Evolutionary conservation across 2,329 filamentous ascomycete genomes (phyloP).

Genomic region (Alternaria sp.): DNA sequence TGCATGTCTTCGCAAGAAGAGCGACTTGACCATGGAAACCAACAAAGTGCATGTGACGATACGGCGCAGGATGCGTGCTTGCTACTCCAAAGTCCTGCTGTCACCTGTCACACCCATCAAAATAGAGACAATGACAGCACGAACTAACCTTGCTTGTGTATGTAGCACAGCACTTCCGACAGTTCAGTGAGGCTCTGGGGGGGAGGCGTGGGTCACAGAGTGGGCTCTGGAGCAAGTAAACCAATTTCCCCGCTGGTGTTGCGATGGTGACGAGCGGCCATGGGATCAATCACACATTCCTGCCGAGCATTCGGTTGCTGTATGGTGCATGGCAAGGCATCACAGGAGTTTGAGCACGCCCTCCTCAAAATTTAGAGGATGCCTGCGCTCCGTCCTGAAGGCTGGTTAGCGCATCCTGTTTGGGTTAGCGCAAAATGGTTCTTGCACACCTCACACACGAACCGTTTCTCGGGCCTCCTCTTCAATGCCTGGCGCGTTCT

Average conservation of each 20-base stretch:
- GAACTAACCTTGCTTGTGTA: slow-evolving; percentile 11
- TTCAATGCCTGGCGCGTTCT: slow-evolving; percentile 45
- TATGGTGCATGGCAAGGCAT: slow-evolving; percentile 43
- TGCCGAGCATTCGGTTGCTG: slow-evolving; percentile 40
- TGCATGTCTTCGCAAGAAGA: slow-evolving; percentile 14
- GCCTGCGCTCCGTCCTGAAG: slow-evolving; percentile 2
- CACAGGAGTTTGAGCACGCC: slow-evolving; percentile 45
- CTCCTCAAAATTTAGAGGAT: slow-evolving; percentile 34
- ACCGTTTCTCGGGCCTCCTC: slow-evolving; percentile 44
- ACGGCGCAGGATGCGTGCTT: slow-evolving; percentile 16
- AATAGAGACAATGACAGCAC: slow-evolving; percentile 17
- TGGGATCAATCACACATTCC: slow-evolving; percentile 32
- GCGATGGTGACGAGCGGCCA: slow-evolving; percentile 19
- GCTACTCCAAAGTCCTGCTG: slow-evolving; percentile 13
- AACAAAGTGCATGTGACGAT: slow-evolving; percentile 20
- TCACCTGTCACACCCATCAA: slow-evolving; percentile 31
- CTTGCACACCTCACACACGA: slow-evolving; percentile 44
- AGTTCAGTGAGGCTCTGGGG: slow-evolving; percentile 13
- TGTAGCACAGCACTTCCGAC: slow-evolving; percentile 3
- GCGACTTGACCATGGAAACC: not conserved
- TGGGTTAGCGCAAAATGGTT: slow-evolving; percentile 34
- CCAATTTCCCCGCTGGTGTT: slow-evolving; percentile 23
- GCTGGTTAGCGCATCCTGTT: slow-evolving; percentile 20
- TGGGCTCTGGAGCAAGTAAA: slow-evolving; percentile 19
- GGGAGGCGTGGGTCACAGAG: slow-evolving; percentile 17